Evolutionary conservation across 148 eudicot species (phyloP).

Genomic region (Vaccinium vitisidaea): DNA sequence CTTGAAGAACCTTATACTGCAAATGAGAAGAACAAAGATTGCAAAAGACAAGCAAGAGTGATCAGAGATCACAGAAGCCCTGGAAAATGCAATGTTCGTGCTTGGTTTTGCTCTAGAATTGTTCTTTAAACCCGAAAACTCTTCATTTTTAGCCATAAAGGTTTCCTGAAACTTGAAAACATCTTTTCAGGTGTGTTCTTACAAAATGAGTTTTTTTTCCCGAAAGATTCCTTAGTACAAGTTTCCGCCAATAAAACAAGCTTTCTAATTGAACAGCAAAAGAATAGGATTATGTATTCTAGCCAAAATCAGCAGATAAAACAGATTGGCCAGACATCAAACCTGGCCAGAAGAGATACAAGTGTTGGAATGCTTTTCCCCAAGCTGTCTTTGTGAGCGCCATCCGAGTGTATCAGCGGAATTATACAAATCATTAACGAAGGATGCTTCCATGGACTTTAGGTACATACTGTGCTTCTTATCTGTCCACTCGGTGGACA

Average conservation of each 20-base stretch:
- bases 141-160: neutral
- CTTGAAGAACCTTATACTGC: constrained; percentile 57
- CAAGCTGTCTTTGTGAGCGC: constrained; percentile 24
- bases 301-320: neutral
- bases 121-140: neutral
- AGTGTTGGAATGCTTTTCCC: constrained; percentile 22
- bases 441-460: constrained; percentile 83
- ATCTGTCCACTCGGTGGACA: constrained; percentile 70
- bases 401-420: constrained; percentile 47
- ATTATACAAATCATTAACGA: constrained; percentile 66
- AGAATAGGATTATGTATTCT: neutral
- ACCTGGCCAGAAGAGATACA: constrained; percentile 50
- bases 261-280: neutral
- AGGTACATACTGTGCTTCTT: constrained; percentile 86
- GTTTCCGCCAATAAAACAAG: neutral
- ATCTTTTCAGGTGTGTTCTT: neutral
- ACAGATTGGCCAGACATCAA: constrained; percentile 1
- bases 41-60: neutral
- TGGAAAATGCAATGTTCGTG: neutral
- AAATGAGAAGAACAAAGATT: constrained; percentile 1
- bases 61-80: neutral
- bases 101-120: neutral
- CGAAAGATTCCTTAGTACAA: neutral
- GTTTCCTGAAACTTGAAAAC: neutral
- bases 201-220: neutral